Conservation (phyloP, 2,329 filamentous ascomycete species). For the Whalleya microplaca region DNA sequence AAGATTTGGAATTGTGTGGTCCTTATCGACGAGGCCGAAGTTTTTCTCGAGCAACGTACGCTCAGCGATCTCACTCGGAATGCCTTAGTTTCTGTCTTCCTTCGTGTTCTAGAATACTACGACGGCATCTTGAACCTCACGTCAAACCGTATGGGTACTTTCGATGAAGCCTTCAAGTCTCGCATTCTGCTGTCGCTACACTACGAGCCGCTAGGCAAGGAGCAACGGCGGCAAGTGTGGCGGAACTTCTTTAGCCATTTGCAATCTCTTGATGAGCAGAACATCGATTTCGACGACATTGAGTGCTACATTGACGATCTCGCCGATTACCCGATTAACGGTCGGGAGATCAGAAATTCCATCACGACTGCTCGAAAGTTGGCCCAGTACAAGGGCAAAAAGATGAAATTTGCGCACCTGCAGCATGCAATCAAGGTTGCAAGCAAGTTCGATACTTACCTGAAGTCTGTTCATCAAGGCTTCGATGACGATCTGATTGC, state of each 20-base stretch:
- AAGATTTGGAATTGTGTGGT: slow-evolving; percentile 32
- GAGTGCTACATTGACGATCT: slow-evolving; percentile 33
- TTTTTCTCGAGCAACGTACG: slow-evolving; percentile 27
- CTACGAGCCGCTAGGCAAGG: slow-evolving; percentile 19
- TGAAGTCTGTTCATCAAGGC: not conserved
- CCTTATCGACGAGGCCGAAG: slow-evolving; percentile 27
- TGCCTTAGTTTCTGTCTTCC: slow-evolving; percentile 35
- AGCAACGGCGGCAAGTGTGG: slow-evolving; percentile 24
- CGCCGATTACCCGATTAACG: slow-evolving; percentile 42
- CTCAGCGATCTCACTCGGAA: slow-evolving; percentile 24
- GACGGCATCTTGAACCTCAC: slow-evolving; percentile 47
- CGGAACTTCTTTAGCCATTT: slow-evolving; percentile 21
- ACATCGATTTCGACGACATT: slow-evolving; percentile 22
- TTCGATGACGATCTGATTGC: not conserved
- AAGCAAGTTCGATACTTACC: not conserved
- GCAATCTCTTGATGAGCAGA: not conserved
- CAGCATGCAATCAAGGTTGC: not conserved
- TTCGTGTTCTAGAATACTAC: slow-evolving; percentile 46
- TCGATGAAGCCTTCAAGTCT: slow-evolving; percentile 31
- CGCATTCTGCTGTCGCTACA: slow-evolving; percentile 25
- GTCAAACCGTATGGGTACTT: slow-evolving; percentile 38
- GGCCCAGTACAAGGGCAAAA: not conserved
- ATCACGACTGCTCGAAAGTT: slow-evolving; percentile 34
- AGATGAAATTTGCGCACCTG: not conserved
- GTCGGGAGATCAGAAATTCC: slow-evolving; percentile 47